Conservation (phyloP, 2,329 filamentous ascomycete genomes). For the Aureobasidium zeae region DNA sequence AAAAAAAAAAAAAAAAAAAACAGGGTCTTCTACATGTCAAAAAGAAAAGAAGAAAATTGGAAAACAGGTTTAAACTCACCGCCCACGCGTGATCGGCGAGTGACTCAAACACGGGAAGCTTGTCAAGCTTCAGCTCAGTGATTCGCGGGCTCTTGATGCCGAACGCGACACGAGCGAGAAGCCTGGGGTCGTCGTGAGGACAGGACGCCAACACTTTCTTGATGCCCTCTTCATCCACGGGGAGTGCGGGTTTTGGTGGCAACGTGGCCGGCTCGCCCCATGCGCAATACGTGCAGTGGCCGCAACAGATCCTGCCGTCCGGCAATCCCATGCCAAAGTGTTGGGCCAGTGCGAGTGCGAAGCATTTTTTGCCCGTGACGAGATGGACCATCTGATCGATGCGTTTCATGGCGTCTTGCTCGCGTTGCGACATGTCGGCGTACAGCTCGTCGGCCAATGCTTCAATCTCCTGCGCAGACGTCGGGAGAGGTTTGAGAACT, state of each 20-base stretch:
- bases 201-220: constrained; percentile 33
- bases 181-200: constrained; percentile 48
- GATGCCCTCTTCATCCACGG: constrained; percentile 35
- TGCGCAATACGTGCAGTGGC: constrained; percentile 44
- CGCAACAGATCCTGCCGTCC: constrained; percentile 38
- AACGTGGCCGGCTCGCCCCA: constrained; percentile 25
- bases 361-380: constrained; percentile 44
- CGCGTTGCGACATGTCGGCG: constrained; percentile 41
- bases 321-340: constrained; percentile 51
- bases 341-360: constrained; percentile 43
- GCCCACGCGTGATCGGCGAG: constrained; percentile 48
- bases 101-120: constrained; percentile 40
- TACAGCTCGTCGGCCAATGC: constrained; percentile 42
- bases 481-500: constrained; percentile 41
- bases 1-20: too few relatives aligned
- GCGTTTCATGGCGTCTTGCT: constrained; percentile 45
- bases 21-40: too few relatives aligned
- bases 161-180: constrained; percentile 52
- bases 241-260: constrained; percentile 33
- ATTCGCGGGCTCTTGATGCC: constrained; percentile 52
- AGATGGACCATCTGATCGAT: constrained; percentile 45
- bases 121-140: constrained; percentile 40
- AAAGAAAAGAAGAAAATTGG: too few relatives aligned
- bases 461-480: constrained; percentile 34
- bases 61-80: constrained; percentile 30